These are phyloP conservation scores for Fusarium paranaense DNA, from an alignment of 2,329 filamentous ascomycete species.

Conservation along the genomic window DNA sequence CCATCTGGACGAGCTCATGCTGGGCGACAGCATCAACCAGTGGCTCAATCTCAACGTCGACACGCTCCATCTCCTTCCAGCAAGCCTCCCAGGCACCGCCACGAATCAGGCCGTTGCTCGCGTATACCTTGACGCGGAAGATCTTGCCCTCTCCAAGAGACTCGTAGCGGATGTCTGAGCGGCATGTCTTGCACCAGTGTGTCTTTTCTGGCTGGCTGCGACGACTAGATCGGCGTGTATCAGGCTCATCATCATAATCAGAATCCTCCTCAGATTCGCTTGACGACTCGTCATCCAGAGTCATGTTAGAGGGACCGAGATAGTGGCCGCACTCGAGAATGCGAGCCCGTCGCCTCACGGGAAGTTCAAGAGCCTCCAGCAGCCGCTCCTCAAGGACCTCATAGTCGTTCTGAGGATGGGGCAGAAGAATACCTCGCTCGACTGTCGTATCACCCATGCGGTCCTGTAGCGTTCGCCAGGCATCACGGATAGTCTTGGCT, in stretches of 20 bases:
- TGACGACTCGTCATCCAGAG: constrained; percentile 57
- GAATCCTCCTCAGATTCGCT: constrained; percentile 60
- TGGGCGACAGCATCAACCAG: constrained; percentile 71
- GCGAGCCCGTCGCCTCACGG: constrained; percentile 70
- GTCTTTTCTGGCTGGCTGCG: constrained; percentile 47
- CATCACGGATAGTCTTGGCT: constrained; percentile 66
- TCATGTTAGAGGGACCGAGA: constrained; percentile 68
- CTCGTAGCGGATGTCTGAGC: constrained; percentile 66
- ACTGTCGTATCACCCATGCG: constrained; percentile 79
- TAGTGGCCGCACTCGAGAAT: constrained; percentile 84
- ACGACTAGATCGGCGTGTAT: constrained; percentile 41
- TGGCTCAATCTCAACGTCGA: constrained; percentile 91
- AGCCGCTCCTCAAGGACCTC: constrained; percentile 83
- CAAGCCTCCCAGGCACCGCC: constrained; percentile 92
- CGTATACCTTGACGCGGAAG: constrained; percentile 89
- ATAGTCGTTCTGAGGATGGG: constrained; percentile 84
- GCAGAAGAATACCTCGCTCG: constrained; percentile 78
- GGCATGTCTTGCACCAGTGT: constrained; percentile 69
- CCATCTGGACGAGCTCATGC: constrained; percentile 69
- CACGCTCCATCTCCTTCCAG: constrained; percentile 98
- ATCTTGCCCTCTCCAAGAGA: constrained; percentile 65
- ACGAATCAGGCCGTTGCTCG: constrained; percentile 93
- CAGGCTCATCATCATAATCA: constrained; percentile 47
- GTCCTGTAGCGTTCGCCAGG: constrained; percentile 75
- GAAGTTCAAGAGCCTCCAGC: constrained; percentile 79